Evolutionary conservation across 352 stramenopile genomes (phyloP).

Genomic region (Globisporangium parvum): DNA sequence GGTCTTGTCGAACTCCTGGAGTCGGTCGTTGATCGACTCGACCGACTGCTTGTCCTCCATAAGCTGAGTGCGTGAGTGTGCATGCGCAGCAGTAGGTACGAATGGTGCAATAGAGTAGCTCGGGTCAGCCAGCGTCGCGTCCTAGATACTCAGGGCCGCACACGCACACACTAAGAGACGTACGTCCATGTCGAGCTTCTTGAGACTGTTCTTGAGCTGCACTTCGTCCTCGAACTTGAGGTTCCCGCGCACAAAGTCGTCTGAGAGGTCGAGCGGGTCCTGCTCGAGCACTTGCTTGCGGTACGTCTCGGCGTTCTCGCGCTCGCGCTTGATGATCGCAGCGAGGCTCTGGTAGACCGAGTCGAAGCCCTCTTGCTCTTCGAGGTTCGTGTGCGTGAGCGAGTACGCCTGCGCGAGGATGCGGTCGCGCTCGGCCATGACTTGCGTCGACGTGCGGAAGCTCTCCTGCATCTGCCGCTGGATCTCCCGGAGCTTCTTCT

Average conservation of each 20-base stretch:
- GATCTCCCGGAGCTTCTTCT: conserved; percentile 64
- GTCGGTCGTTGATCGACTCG: conserved; percentile 56
- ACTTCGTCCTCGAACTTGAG: conserved; percentile 75
- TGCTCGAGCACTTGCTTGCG: conserved; percentile 74
- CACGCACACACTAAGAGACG: no score
- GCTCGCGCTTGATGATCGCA: conserved; percentile 64
- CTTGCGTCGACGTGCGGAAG: conserved; percentile 60
- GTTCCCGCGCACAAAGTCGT: conserved; percentile 70
- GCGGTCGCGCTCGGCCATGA: conserved; percentile 67
- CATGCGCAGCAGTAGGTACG: no score
- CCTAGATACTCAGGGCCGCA: no score
- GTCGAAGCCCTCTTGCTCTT: conserved; percentile 74
- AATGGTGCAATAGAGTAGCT: background rate
- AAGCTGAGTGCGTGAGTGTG: conserved; percentile 24
- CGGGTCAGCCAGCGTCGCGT: no score
- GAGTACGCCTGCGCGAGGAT: conserved; percentile 63
- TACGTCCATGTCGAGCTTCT: conserved; percentile 57
- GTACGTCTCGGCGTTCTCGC: conserved; percentile 70
- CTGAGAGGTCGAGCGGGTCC: conserved; percentile 52
- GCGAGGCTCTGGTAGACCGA: conserved; percentile 66
- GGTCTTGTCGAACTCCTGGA: conserved; percentile 70
- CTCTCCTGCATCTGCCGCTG: conserved; percentile 73
- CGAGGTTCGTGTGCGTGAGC: conserved; percentile 60
- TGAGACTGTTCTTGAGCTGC: conserved; percentile 57
- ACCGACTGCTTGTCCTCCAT: conserved; percentile 66